Evolutionary conservation across 305 asterid genomes (phyloP), one percentile per base, ranked within the genome.

Genomic region (Fraxinus albicans): DNA sequence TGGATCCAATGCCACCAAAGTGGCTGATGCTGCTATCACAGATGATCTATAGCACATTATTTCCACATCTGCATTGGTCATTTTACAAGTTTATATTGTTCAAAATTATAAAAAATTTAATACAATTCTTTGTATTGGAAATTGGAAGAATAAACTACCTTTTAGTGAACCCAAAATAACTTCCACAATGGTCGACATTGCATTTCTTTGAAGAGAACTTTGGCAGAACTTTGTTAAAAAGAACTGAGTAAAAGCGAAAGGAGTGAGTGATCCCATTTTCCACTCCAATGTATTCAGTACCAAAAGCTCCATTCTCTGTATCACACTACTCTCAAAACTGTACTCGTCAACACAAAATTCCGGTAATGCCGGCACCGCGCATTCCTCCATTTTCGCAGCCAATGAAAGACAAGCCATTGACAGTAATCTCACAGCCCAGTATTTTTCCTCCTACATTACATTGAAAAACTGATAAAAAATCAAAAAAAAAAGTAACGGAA

Each of bases 361-460:
- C 2, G 93, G 80, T 21, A 93, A 84, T 33, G 79, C 17, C 3
- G 90, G 92, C 63, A 89, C 88, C 0, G 1, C 80, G 50, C 50
- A 47, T 83, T 92, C 98, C 35, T 89, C 97, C 94, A 91, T 88
- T 83, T 92, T 94, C 7, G 97, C 95, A 17, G 97, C 95, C 67
- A 94, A 36, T 9, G 94, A 89, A 33, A 94, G 84, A 75, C 97
- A 93, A 0, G 90, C 91, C 77, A 93, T 76, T 73, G 91, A 86
- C 19, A 93, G 35, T 80, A 94, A 40, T 25, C 80, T 88, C 58
- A 93, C 31, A 25, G 90, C 89, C 97, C 97, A 89, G 27, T 80
- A 63, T 35, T 86, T 78, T 8, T 81, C 90, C 8, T 1, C 85
- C 95, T 91, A 77, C 35, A 84, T 47, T 81, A 27, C 34, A 10